Evolutionary conservation across 371 early-diverging fungal genomes (phyloP).

Genomic region (Lichtheimia hyalospora): DNA sequence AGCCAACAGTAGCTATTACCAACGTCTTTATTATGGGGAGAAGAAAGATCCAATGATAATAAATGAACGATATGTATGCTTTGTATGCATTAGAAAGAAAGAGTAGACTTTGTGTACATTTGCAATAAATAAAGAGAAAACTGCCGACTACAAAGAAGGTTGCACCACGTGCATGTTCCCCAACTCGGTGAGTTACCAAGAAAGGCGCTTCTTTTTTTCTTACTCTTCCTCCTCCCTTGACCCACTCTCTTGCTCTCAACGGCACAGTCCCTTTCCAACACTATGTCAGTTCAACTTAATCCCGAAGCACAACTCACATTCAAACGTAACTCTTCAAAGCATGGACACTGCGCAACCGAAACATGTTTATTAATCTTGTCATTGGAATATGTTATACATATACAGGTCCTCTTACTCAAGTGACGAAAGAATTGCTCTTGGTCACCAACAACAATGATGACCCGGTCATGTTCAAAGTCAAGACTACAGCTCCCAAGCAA

Average conservation of each 20-base stretch:
- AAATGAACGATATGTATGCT: no score
- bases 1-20: no score
- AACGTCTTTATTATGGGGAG: no score
- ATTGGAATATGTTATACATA: not conserved
- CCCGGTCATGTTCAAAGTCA: slow-evolving; percentile 83
- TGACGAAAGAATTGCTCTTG: slow-evolving; percentile 49
- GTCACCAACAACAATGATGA: slow-evolving; percentile 60
- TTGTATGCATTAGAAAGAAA: no score
- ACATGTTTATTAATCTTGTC: not conserved
- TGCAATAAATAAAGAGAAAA: no score
- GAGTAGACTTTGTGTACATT: not conserved
- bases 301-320: slow-evolving; percentile 18
- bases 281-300: slow-evolving; percentile 17
- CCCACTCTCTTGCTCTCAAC: slow-evolving; percentile 2
- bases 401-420: slow-evolving; percentile 68
- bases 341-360: not conserved
- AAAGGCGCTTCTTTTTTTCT: slow-evolving; percentile 1
- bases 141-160: no score
- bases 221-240: not conserved
- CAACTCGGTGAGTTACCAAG: no score
- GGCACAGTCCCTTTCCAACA: not conserved
- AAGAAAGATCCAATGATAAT: no score
- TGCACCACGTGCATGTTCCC: no score
- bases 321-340: slow-evolving; percentile 4
- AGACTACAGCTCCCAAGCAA: slow-evolving; percentile 91